Evolutionary conservation across 371 early-diverging fungal species (phyloP), one percentile per base, ranked within the genome.

Genomic region (Polyrhizophydium stewartii): DNA sequence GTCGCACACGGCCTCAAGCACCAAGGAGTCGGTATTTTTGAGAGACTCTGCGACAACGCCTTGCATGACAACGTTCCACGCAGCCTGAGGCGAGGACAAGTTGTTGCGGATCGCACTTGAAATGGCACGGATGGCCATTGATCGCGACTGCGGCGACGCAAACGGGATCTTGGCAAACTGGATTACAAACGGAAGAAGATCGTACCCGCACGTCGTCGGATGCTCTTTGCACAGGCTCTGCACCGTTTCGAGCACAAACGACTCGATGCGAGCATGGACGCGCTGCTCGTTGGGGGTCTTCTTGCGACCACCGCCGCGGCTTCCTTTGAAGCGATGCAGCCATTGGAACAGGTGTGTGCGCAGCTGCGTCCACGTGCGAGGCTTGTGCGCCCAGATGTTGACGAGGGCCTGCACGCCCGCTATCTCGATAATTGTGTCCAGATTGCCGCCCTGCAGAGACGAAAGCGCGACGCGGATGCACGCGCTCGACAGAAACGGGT

Each of bases 21-120:
- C 25, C 24, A n/a, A n/a, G 1, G 27, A 7, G 1, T 17, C 47
- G 38, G 17, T 32, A 9, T 33, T 58, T 13, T 31, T n/a, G 19
- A 13, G 9, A 25, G 25, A 41, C 7, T 1, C 9, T 21, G 31
- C 49, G 49, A 66, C 58, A 46, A 41, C 66, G 0, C 30, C 45
- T 24, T 22, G 33, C 63, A 61, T 70, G 61, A 57, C 63, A 2
- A 70, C 70, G 50, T 70, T 70, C 66, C 66, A 70, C 3, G 50
- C 61, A 58, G 38, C 31, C 27, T 28, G 43, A 6, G 27, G 22
- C 27, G 27, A 16, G 5, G 22, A 37, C 5, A 32, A 16, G 21
- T 10, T 32, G 31, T 56, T 22, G 38, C 22, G 56, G 19, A 37
- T 56, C 7, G 16, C 31, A 6, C 10, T 7, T 9, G 9, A 7